Evolutionary conservation across 352 stramenopile species (phyloP), one percentile per base, ranked within the genome.

Genomic region (Blastocystis sp.): DNA sequence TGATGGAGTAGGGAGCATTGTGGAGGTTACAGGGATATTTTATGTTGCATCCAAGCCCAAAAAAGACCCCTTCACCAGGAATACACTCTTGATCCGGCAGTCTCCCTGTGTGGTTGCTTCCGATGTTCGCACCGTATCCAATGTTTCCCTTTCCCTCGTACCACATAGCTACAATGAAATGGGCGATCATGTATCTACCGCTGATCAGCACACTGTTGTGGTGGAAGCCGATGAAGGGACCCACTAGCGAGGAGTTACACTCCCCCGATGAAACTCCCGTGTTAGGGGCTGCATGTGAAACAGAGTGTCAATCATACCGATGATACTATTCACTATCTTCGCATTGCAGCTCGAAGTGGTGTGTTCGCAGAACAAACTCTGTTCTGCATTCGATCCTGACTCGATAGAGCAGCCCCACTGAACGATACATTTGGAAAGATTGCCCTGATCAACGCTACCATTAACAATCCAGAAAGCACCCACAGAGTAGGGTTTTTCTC

Each of bases 11-110:
- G 5, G 95, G 94, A 50, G 95, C 91, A 37, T 92, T 91, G 5
- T 92, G 93, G 34, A 98, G 94, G 90, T 98, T 96, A 69, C 95
- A 95, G 6, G 96, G 96, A 84, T 97, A 98, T 91, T 98, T 98
- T 73, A 98, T 91, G 75, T 95, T 95, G 87, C 92, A 95, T 8
- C 93, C 93, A 7, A 98, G 91, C 0, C 96, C 96, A 91, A 96
- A 98, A 91, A 98, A 98, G 34, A 96, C 90, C 63, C 96, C 96
- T 91, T 98, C 96, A 1, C 96, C 96, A 0, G 93, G 92, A 55
- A 95, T 93, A 1, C 95, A 92, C 91, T 98, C 96, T 91, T 95
- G 93, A 91, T 95, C 93, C 0, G 93, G 92, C 4, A 93, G 87
- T 29, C 93, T 66, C 23, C 93, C 93, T 2, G 96, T 98, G 91